Conservation (phyloP, 768 basidiomycete species). For the Terana coerulea region DNA sequence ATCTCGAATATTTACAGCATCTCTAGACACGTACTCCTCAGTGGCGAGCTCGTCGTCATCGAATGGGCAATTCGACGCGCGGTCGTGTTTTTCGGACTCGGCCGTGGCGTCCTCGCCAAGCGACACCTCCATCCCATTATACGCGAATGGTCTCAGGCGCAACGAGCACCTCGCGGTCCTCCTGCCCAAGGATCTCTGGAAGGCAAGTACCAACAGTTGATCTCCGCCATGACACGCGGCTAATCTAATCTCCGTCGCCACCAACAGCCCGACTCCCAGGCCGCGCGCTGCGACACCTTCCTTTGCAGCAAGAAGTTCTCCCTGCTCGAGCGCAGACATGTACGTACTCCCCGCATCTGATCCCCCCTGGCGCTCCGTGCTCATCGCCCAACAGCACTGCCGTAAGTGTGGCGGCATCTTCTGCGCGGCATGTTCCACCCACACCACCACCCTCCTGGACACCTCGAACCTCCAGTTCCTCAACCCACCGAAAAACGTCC, state of each 20-base stretch:
- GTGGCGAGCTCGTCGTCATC: conserved; percentile 21
- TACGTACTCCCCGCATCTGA: conserved; percentile 32
- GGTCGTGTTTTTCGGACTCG: conserved; percentile 23
- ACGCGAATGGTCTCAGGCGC: conserved; percentile 16
- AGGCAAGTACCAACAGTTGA: conserved; percentile 37
- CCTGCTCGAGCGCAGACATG: conserved; percentile 72
- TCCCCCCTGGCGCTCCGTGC: conserved; percentile 19
- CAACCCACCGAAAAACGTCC: conserved; percentile 64
- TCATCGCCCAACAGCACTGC: conserved; percentile 55
- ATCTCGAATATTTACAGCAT: background rate
- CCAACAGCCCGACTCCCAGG: conserved; percentile 55
- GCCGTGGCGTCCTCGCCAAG: conserved; percentile 16
- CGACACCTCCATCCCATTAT: conserved; percentile 11
- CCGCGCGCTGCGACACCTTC: conserved; percentile 68
- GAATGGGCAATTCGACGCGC: conserved; percentile 20
- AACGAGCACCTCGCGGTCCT: conserved; percentile 81
- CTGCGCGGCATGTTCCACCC: conserved; percentile 59
- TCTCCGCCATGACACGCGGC: conserved; percentile 15
- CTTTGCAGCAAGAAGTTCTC: conserved; percentile 63
- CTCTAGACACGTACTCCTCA: conserved; percentile 16
- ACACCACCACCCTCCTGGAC: conserved; percentile 63
- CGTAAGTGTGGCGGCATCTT: conserved; percentile 82
- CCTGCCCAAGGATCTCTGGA: conserved; percentile 68
- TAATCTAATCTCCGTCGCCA: conserved; percentile 18
- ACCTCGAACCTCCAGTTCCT: conserved; percentile 68